Percentiles rank a stretch among this genome's conserved stretches.
phyloP scores from a whole-genome alignment of 2,329 filamentous ascomycete species.

The Sordariomycetes sp. region DNA sequence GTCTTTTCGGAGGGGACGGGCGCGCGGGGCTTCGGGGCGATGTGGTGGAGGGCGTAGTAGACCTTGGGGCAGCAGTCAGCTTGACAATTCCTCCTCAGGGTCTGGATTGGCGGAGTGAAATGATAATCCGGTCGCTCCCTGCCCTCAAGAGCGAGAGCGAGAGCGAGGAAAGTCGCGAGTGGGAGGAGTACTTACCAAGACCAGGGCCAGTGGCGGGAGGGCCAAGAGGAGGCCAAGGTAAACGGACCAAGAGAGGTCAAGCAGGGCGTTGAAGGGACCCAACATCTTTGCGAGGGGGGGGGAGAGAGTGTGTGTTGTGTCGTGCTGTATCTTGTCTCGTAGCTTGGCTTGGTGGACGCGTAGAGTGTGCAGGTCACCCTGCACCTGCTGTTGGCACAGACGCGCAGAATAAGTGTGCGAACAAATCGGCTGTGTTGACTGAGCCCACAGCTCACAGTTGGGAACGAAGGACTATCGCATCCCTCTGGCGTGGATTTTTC shows the following conservation, averaged over 20 bases:
- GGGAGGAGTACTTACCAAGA: not conserved
- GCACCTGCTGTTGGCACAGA: too few species aligned
- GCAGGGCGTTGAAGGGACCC: not conserved
- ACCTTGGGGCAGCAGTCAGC: not conserved
- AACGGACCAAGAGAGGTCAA: conserved; percentile 3
- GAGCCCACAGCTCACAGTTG: not conserved
- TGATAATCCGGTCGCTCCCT: too few species aligned
- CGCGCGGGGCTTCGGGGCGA: conserved; percentile 72
- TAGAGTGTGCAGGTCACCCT: too few species aligned
- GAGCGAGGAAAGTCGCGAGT: not conserved
- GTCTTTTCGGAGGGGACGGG: conserved; percentile 71
- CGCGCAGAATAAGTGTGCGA: not conserved
- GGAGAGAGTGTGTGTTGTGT: not conserved
- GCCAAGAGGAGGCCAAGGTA: not conserved
- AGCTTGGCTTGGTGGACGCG: too few species aligned
- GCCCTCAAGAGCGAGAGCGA: not conserved
- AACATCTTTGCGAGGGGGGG: not conserved
- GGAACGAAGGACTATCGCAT: not conserved
- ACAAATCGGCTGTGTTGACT: not conserved
- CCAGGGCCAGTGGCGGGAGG: not conserved
- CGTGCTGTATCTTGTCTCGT: not conserved
- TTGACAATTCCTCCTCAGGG: too few species aligned
- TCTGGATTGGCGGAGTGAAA: too few species aligned
- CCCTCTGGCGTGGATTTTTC: not conserved
- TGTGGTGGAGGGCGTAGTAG: conserved; percentile 49